Percentiles rank a stretch among this genome's conserved stretches.
These are phyloP conservation scores for Eucalyptus victrix DNA, from an alignment of 345 rosid genomes.

Conservation along the genomic window DNA sequence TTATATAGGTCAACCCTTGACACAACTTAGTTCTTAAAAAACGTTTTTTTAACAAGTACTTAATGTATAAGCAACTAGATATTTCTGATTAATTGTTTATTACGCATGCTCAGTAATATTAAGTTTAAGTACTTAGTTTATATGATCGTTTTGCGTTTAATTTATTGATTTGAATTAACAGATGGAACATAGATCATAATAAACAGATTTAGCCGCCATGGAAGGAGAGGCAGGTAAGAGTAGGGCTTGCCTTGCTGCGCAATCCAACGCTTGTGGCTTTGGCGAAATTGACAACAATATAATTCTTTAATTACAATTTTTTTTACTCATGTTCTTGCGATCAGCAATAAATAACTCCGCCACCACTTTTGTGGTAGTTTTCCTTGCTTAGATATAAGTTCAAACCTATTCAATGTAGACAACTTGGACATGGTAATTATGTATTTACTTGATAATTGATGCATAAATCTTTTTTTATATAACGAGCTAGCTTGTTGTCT, in stretches of 20 bases:
- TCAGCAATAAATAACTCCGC: no score
- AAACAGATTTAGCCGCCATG: no score
- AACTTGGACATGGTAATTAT: no score
- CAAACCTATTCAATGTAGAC: no score
- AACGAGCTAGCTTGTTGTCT: not conserved
- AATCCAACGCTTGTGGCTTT: not conserved
- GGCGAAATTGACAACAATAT: no score
- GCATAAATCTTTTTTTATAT: not conserved
- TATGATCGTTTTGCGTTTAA: not conserved
- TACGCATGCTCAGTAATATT: not conserved
- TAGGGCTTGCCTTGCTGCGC: not conserved
- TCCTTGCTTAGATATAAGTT: no score
- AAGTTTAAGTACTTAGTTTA: not conserved
- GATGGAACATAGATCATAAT: not conserved
- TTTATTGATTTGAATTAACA: not conserved
- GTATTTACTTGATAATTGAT: not conserved
- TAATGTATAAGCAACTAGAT: not conserved
- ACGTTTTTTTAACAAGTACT: not conserved
- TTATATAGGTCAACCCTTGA: not conserved
- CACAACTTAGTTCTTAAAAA: not conserved
- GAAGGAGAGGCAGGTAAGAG: not conserved
- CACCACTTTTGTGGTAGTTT: no score
- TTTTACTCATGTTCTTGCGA: not conserved
- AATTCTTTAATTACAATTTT: no score
- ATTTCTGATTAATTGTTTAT: no score